Percentiles rank a stretch among this genome's conserved stretches.
Evolutionary conservation across 108 stramenopile species (phyloP).

Genomic region (Pseudonitzschia pungens): DNA sequence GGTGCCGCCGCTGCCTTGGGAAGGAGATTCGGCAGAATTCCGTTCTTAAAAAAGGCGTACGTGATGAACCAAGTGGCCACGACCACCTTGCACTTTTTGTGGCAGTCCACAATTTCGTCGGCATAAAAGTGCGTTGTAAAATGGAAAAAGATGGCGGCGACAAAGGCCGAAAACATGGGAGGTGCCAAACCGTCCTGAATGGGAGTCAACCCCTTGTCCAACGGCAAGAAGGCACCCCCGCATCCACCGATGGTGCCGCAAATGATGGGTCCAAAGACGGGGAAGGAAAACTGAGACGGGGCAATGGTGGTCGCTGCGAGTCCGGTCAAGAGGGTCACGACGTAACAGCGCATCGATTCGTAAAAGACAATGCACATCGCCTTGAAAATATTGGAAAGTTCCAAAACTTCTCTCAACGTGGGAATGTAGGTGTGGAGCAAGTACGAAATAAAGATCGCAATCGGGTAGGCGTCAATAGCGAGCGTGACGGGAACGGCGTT

Average conservation of each 20-base stretch:
- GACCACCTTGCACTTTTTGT: constrained; percentile 68
- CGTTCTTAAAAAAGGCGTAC: constrained; percentile 36
- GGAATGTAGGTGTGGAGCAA: constrained; percentile 76
- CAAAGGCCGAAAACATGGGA: constrained; percentile 75
- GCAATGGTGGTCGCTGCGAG: constrained; percentile 70
- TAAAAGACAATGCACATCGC: constrained; percentile 60
- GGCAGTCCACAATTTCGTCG: constrained; percentile 55
- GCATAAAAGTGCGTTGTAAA: constrained; percentile 55
- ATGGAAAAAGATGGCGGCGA: constrained; percentile 76
- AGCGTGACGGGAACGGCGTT: constrained; percentile 80
- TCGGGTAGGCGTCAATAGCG: constrained; percentile 78
- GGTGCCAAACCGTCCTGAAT: constrained; percentile 69
- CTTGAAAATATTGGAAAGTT: constrained; percentile 52
- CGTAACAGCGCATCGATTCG: constrained; percentile 69
- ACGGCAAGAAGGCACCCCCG: constrained; percentile 86
- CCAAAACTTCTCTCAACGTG: constrained; percentile 70
- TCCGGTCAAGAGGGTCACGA: constrained; percentile 62
- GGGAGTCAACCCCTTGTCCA: constrained; percentile 87
- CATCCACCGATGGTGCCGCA: constrained; percentile 87
- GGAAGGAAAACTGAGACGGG: constrained; percentile 65
- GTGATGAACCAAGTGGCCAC: constrained; percentile 76
- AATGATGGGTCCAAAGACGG: constrained; percentile 89
- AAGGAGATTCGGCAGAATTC: not conserved
- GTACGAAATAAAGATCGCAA: constrained; percentile 72
- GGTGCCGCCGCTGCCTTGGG: not conserved